Conservation (phyloP, 2,329 filamentous ascomycete genomes). For the Mycogone perniciosa region DNA sequence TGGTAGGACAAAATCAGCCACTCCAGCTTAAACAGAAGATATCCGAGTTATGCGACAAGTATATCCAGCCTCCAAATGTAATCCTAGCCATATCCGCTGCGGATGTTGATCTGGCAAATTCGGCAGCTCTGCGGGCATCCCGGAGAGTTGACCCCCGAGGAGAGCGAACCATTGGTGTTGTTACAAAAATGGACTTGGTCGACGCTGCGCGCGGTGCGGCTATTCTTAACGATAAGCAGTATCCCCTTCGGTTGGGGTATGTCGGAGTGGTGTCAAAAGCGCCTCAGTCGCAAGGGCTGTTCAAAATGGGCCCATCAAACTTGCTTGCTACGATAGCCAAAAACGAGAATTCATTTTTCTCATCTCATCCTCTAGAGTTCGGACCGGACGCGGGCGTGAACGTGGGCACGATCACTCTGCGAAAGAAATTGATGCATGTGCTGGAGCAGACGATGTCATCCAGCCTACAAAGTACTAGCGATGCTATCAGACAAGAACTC, state of each 20-base stretch:
- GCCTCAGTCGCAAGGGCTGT: conserved; percentile 64
- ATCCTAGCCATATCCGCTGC: conserved; percentile 96
- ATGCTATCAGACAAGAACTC: conserved; percentile 89
- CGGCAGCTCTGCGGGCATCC: conserved; percentile 82
- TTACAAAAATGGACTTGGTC: conserved; percentile 98
- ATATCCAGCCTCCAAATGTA: conserved; percentile 92
- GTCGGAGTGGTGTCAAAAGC: conserved; percentile 89
- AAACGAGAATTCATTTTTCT: conserved; percentile 86
- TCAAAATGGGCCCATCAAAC: conserved; percentile 75
- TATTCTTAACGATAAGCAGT: conserved; percentile 83
- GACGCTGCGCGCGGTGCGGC: conserved; percentile 71
- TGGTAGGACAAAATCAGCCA: conserved; percentile 85
- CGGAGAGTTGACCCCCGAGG: conserved; percentile 88
- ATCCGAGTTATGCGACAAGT: conserved; percentile 92
- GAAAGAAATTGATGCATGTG: conserved; percentile 95
- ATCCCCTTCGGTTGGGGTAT: conserved; percentile 89
- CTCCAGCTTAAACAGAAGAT: conserved; percentile 92
- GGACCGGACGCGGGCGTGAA: conserved; percentile 64
- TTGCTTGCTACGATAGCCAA: conserved; percentile 75
- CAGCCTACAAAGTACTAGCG: conserved; percentile 80
- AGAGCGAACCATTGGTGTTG: conserved; percentile 94
- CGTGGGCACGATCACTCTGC: conserved; percentile 78
- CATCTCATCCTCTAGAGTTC: conserved; percentile 73
- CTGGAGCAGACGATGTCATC: conserved; percentile 96
- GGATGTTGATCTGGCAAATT: conserved; percentile 95